A percentile compares a stretch with the other conserved stretches of the same genome.
phyloP scores from a whole-genome alignment of 345 rosid species.

The Rhodamnia argentea region DNA sequence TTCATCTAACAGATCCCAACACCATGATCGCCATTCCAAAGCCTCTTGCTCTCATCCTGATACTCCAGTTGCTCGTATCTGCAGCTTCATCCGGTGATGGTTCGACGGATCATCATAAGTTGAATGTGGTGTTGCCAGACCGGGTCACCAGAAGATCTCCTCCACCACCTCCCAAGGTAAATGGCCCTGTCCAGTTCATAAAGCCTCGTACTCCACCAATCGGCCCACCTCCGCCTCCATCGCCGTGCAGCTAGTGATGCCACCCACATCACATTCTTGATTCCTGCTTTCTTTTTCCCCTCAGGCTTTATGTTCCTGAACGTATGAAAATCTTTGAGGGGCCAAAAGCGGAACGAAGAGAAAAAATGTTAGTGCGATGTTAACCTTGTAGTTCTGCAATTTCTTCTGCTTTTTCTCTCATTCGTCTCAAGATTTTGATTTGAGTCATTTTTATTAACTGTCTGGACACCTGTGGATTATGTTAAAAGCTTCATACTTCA shows the following conservation, averaged over 20 bases:
- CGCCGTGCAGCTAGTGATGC: background rate
- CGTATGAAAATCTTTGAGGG: background rate
- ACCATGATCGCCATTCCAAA: background rate
- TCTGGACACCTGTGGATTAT: background rate
- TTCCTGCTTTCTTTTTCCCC: background rate
- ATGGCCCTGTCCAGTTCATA: background rate
- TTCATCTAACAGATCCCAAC: background rate
- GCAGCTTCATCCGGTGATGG: background rate
- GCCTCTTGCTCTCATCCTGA: background rate
- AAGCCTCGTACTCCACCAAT: background rate
- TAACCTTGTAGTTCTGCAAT: background rate
- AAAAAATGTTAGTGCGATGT: background rate
- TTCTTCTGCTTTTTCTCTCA: background rate
- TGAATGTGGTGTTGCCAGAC: background rate
- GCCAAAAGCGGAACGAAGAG: background rate
- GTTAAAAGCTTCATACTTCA: background rate
- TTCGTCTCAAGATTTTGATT: background rate
- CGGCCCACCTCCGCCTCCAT: background rate
- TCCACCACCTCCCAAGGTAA: background rate
- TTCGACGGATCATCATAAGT: background rate
- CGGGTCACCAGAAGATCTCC: background rate
- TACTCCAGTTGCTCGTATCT: background rate
- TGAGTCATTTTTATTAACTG: background rate
- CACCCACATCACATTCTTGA: background rate
- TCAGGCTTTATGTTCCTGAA: background rate